Conservation (phyloP, 768 basidiomycete genomes). For the Collybia sp. region DNA sequence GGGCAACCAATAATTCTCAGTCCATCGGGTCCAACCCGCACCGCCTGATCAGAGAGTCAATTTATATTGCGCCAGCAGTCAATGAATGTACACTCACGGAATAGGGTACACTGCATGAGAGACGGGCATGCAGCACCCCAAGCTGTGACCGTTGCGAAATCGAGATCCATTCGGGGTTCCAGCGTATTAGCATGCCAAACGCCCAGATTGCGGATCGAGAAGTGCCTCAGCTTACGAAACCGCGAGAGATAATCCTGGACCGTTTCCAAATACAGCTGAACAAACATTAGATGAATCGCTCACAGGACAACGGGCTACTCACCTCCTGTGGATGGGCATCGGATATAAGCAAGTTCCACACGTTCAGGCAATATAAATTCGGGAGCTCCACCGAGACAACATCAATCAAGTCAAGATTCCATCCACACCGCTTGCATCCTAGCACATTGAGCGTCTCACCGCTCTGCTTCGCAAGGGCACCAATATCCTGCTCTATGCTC, state of each 20-base stretch:
- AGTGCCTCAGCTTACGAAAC: constrained; percentile 25
- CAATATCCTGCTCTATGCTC: constrained; percentile 22
- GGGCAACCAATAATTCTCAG: background rate
- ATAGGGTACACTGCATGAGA: constrained; percentile 28
- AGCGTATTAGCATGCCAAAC: constrained; percentile 23
- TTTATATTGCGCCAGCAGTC: too few relatives aligned
- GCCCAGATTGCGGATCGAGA: constrained; percentile 27
- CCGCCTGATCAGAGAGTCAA: background rate
- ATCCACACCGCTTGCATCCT: constrained; percentile 29
- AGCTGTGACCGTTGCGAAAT: constrained; percentile 28
- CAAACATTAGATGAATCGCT: background rate
- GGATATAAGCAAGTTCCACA: constrained; percentile 31
- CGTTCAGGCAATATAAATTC: constrained; percentile 24
- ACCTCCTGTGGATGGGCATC: constrained; percentile 26
- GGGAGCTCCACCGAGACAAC: constrained; percentile 27
- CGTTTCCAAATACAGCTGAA: constrained; percentile 19
- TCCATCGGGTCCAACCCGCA: constrained; percentile 13
- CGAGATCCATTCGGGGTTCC: constrained; percentile 24
- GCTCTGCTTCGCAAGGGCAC: constrained; percentile 25
- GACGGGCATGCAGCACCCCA: constrained; percentile 32
- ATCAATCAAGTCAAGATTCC: constrained; percentile 34
- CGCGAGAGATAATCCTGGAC: constrained; percentile 21
- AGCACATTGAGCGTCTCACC: constrained; percentile 27
- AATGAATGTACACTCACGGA: constrained; percentile 22
- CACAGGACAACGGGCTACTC: constrained; percentile 1